Percentiles rank a stretch among this genome's conserved stretches.
Conservation (phyloP, 2,329 filamentous ascomycete species). For the Scytalidium lignicola region DNA sequence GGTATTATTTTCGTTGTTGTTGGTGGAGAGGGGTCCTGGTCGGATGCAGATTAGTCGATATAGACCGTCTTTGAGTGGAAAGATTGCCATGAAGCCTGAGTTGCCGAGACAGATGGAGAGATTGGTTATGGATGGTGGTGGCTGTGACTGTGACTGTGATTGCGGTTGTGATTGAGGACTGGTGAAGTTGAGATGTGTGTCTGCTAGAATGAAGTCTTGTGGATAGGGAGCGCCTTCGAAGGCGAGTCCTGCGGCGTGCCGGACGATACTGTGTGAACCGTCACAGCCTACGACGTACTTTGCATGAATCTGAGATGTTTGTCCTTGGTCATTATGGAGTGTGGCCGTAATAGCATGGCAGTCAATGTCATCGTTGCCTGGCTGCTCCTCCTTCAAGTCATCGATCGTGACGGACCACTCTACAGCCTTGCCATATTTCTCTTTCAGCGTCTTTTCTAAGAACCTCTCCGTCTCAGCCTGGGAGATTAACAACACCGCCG, state of each 20-base stretch:
- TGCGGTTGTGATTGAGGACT: conserved; percentile 6
- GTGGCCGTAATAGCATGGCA: conserved; percentile 23
- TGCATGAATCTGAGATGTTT: conserved; percentile 26
- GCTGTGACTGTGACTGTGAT: conserved; percentile 8
- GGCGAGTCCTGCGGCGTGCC: conserved; percentile 32
- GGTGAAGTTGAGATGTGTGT: conserved; percentile 27
- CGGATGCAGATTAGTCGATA: conserved; percentile 24
- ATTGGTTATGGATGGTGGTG: conserved; percentile 7
- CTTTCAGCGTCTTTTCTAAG: conserved; percentile 24
- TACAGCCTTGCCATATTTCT: conserved; percentile 20
- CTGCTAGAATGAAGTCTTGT: conserved; percentile 40
- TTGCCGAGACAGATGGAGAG: conserved; percentile 25
- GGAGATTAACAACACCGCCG: conserved; percentile 26
- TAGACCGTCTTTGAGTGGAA: conserved; percentile 26
- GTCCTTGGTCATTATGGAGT: conserved; percentile 16
- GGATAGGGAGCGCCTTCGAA: conserved; percentile 38
- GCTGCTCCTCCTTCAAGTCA: conserved; percentile 19
- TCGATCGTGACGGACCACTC: conserved; percentile 28
- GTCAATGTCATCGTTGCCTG: conserved; percentile 9
- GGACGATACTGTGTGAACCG: conserved; percentile 44
- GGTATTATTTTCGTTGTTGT: background rate
- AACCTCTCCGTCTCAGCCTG: conserved; percentile 32
- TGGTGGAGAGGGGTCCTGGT: conserved; percentile 1
- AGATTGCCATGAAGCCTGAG: conserved; percentile 31
- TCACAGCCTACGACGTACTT: conserved; percentile 47